Conservation (phyloP, 495 filamentous ascomycete genomes). For the Viridothelium virens region DNA sequence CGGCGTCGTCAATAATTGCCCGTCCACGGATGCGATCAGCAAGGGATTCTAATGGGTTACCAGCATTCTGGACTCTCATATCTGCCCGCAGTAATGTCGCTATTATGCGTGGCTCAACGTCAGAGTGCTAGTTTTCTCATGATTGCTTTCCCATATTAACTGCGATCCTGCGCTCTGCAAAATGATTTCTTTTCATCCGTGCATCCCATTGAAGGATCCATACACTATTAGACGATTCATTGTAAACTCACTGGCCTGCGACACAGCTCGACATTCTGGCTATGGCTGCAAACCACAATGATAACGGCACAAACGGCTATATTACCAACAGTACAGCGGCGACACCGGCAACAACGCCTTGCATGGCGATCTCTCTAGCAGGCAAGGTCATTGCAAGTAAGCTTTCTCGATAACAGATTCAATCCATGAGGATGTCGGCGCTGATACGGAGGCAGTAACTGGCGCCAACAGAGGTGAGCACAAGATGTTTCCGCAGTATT, state of each 20-base stretch:
- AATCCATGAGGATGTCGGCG: neutral
- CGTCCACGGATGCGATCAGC: neutral
- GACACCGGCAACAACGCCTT: neutral
- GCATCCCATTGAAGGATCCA: neutral
- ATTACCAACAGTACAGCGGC: neutral
- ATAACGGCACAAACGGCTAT: neutral
- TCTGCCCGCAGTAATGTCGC: neutral
- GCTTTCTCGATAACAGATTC: neutral
- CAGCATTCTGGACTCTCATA: neutral
- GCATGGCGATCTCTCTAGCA: constrained; percentile 6
- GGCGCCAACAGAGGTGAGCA: constrained; percentile 12
- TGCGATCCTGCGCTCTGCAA: neutral
- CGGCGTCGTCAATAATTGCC: neutral
- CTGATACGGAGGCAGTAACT: constrained; percentile 12
- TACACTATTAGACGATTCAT: neutral
- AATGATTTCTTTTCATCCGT: neutral
- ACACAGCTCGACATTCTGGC: neutral
- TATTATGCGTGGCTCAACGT: neutral
- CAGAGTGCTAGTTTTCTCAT: neutral
- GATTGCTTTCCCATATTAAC: neutral
- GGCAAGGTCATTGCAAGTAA: constrained; percentile 14
- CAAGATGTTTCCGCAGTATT: neutral
- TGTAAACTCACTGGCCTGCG: neutral
- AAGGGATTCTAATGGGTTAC: neutral
- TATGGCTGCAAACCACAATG: neutral